These are phyloP conservation scores for Chytridiales sp. DNA, from an alignment of 371 early-diverging fungal species.

Conservation along the genomic window DNA sequence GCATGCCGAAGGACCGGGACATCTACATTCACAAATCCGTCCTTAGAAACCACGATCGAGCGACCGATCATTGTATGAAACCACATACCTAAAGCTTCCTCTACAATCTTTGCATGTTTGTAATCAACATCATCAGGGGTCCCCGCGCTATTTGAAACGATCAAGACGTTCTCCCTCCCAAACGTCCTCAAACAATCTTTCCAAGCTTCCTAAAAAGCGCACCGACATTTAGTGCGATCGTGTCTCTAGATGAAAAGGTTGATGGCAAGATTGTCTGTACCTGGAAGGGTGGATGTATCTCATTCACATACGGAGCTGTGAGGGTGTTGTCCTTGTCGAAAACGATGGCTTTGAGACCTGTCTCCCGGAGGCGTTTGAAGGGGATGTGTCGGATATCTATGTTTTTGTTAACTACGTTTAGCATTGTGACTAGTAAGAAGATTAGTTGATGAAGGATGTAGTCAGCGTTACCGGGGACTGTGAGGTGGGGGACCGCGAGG, in stretches of 20 bases:
- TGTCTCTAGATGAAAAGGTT: too few species aligned
- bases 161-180: slow-evolving; percentile 59
- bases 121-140: slow-evolving; percentile 68
- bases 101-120: slow-evolving; percentile 36
- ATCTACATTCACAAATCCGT: slow-evolving; percentile 10
- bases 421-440: neutral
- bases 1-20: slow-evolving; percentile 39
- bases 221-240: neutral
- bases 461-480: slow-evolving; percentile 60
- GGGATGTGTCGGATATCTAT: slow-evolving; percentile 70
- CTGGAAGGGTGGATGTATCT: slow-evolving; percentile 68
- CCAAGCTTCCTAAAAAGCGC: slow-evolving; percentile 68
- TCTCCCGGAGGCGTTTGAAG: slow-evolving; percentile 55
- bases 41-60: neutral
- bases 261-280: too few species aligned
- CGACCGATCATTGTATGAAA: too few species aligned
- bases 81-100: slow-evolving; percentile 34
- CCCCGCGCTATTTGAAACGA: slow-evolving; percentile 96
- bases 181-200: slow-evolving; percentile 62
- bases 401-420: neutral
- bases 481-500: slow-evolving; percentile 71
- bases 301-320: slow-evolving; percentile 76
- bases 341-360: slow-evolving; percentile 55
- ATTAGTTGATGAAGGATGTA: slow-evolving; percentile 1
- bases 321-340: slow-evolving; percentile 97